Conservation (phyloP, 371 early-diverging fungal genomes). For the Circinella umbellata region DNA sequence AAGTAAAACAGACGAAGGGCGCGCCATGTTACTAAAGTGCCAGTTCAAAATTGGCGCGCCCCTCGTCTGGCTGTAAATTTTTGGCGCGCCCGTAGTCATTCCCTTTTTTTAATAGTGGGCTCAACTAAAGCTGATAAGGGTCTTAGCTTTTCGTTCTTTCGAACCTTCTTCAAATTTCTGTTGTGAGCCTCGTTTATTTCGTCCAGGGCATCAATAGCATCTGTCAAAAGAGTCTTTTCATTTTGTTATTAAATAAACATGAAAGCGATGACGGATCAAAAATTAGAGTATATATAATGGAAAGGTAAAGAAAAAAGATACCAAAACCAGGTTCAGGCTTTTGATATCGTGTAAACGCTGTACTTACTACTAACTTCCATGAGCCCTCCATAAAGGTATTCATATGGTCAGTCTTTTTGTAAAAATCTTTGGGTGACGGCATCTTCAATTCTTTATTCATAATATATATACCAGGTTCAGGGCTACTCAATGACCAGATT, state of each 20-base stretch:
- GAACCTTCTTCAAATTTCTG: neutral
- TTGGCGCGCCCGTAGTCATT: too few relatives aligned
- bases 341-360: neutral
- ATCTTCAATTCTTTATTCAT: constrained; percentile 5
- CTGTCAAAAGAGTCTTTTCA: neutral
- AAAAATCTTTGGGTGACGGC: neutral
- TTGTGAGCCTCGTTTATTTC: neutral
- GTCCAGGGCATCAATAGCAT: neutral
- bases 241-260: neutral
- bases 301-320: neutral
- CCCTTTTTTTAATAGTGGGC: neutral
- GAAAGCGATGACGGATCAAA: neutral
- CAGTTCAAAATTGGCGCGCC: too few relatives aligned
- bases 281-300: neutral
- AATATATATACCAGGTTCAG: neutral
- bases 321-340: neutral
- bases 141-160: neutral
- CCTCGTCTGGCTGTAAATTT: too few relatives aligned
- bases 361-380: constrained; percentile 12
- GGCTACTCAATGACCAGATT: neutral
- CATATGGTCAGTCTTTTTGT: neutral
- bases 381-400: neutral
- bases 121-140: neutral
- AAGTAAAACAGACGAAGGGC: too few relatives aligned
- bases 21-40: too few relatives aligned